Evolutionary conservation across 768 basidiomycete species (phyloP), one percentile per base, ranked within the genome.

Genomic region (Phaffia tasmanica): DNA sequence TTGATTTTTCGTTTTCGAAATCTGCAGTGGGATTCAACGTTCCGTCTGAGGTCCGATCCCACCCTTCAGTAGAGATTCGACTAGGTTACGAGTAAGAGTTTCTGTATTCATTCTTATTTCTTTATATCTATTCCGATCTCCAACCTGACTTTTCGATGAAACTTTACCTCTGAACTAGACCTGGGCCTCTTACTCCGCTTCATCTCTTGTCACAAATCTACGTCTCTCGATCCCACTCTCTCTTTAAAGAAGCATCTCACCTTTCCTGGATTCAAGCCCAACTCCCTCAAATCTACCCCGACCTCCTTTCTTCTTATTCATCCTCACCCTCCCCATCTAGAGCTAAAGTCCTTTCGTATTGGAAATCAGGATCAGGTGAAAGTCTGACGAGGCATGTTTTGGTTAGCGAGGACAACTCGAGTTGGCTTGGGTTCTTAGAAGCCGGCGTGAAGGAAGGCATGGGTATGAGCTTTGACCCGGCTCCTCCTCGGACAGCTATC

Each of bases 121-220:
- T 69, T 18, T 57, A 47, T 16, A 11, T 27, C 7, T 23, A 23
- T 47, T 19, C 9, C 48, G 51, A 50, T 56, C 55, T 65, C 70
- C 46, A 63, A 68, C 27, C 75, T 79, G 11, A 81, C 35, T 42
- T 42, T 11, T 42, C 35, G 35, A 42, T 11, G 35, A 5, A 42
- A 42, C 11, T 42, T 11, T 4, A 30, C 25, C 18, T 18, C 51
- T n/a, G 49, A 25, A 7, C 3, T 42, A 47, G 27, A 35, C 60
- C 47, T 27, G 49, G 66, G 27, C 69, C 71, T 18, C 70, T 69
- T 0, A 72, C 71, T 48, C 57, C 71, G 21, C 77, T 90, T 0
- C 86, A 95, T 70, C 82, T 95, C 9, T 81, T 97, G 3, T 87
- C 88, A 0, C 88, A 92, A 72, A 83, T 97, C 27, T 98, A 98